phyloP scores from a whole-genome alignment of 139 green algal genomes.

The Parachlorella kessleri region DNA sequence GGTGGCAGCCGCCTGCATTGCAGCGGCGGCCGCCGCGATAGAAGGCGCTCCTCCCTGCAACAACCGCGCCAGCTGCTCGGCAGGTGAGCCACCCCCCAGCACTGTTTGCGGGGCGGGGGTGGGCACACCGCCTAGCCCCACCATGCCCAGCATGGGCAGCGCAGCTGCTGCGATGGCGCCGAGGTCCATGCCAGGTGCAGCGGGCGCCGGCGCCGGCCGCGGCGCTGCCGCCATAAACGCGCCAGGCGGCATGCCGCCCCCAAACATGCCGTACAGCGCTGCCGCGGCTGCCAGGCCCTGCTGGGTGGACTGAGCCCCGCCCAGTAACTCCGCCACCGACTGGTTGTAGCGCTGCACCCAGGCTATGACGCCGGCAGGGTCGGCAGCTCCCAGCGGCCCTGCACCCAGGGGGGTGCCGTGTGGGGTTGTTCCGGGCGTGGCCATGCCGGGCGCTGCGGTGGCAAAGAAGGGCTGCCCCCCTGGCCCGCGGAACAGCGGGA shows the following conservation, averaged over 20 bases:
- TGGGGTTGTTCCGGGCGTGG: too few relatives aligned
- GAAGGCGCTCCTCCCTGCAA: too few relatives aligned
- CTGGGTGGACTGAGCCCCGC: neutral
- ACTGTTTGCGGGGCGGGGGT: neutral
- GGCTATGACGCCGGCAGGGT: neutral
- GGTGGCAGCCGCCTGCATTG: too few relatives aligned
- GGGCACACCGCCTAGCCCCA: neutral
- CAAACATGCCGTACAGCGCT: neutral
- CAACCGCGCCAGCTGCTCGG: neutral
- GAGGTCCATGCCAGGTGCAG: neutral
- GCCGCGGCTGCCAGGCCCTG: neutral
- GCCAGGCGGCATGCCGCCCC: neutral
- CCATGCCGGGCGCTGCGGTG: neutral
- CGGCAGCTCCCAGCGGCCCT: too few relatives aligned
- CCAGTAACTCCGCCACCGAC: neutral
- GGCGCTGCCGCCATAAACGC: neutral
- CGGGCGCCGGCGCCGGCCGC: too few relatives aligned
- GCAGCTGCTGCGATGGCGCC: neutral
- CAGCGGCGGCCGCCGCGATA: neutral
- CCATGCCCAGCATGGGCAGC: neutral
- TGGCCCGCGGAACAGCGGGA: neutral
- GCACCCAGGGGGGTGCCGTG: neutral
- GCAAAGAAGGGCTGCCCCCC: neutral
- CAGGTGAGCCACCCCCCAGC: neutral
- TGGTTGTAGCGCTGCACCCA: neutral